These are phyloP conservation scores for Aureobasidium sp. DNA, from an alignment of 2,329 filamentous ascomycete genomes.

Conservation along the genomic window DNA sequence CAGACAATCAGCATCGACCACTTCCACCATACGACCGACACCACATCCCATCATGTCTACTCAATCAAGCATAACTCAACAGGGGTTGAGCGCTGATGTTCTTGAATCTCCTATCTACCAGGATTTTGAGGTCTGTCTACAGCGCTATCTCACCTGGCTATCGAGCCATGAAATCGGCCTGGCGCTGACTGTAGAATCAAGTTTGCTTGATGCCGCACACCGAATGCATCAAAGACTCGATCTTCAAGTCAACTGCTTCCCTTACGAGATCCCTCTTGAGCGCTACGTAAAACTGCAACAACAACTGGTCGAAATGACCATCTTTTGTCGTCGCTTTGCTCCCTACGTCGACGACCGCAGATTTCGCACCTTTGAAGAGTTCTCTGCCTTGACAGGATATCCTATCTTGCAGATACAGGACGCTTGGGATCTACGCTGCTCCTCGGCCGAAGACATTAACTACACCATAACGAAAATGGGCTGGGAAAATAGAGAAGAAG, in stretches of 20 bases:
- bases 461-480: background rate
- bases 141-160: background rate
- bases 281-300: background rate
- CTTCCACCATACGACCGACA: background rate
- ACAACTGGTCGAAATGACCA: background rate
- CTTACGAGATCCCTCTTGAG: background rate
- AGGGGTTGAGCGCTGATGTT: background rate
- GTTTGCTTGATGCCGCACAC: background rate
- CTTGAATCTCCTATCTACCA: background rate
- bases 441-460: background rate
- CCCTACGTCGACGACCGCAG: too few relatives aligned
- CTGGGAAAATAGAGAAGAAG: background rate
- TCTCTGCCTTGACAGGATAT: background rate
- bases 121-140: background rate
- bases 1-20: too few relatives aligned
- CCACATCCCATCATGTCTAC: background rate
- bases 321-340: background rate
- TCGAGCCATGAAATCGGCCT: background rate
- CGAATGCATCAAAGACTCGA: background rate
- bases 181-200: background rate
- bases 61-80: background rate
- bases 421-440: background rate
- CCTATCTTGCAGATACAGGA: background rate
- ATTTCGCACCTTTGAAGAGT: background rate
- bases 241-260: background rate